phyloP scores from a whole-genome alignment of 495 filamentous ascomycete genomes.

The Aspergillus olivimuriae region DNA sequence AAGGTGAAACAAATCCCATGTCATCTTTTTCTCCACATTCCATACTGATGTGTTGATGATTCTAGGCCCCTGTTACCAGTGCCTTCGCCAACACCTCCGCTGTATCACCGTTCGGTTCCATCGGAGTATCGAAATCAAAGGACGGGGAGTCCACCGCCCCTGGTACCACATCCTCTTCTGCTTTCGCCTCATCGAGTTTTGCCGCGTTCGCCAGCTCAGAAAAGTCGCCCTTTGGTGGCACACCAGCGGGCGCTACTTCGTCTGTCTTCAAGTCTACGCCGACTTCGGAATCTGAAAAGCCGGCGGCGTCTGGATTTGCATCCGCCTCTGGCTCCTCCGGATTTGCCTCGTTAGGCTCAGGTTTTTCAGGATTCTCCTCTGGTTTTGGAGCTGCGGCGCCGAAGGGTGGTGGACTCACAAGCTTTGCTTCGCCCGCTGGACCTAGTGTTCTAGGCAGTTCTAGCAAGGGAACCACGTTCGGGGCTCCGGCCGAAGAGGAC shows the following conservation, averaged over 20 bases:
- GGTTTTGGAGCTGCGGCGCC: conserved; percentile 44
- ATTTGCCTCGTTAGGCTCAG: conserved; percentile 30
- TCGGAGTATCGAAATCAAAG: conserved; percentile 23
- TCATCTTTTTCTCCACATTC: no score
- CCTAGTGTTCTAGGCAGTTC: conserved; percentile 45
- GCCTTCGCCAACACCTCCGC: conserved; percentile 49
- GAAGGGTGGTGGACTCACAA: conserved; percentile 50
- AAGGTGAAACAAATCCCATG: conserved; percentile 15
- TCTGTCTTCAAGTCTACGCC: conserved; percentile 33
- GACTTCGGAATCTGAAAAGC: conserved; percentile 14
- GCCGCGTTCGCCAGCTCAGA: conserved; percentile 46
- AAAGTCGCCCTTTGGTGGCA: conserved; percentile 53
- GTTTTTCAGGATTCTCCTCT: conserved; percentile 48
- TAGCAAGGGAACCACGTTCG: conserved; percentile 63
- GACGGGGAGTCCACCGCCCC: conserved; percentile 12
- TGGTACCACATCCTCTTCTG: conserved; percentile 38
- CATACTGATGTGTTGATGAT: neutral
- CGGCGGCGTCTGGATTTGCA: conserved; percentile 28
- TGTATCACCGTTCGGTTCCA: conserved; percentile 42
- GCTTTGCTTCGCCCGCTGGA: conserved; percentile 61
- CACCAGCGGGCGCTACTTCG: conserved; percentile 34
- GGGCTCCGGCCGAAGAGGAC: conserved; percentile 59
- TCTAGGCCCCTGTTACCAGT: conserved; percentile 37
- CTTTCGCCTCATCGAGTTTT: conserved; percentile 48
- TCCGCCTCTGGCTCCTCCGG: conserved; percentile 23